These are phyloP conservation scores for Backusella liffmaniae DNA, from an alignment of 192 early-diverging fungal genomes.

Conservation along the genomic window DNA sequence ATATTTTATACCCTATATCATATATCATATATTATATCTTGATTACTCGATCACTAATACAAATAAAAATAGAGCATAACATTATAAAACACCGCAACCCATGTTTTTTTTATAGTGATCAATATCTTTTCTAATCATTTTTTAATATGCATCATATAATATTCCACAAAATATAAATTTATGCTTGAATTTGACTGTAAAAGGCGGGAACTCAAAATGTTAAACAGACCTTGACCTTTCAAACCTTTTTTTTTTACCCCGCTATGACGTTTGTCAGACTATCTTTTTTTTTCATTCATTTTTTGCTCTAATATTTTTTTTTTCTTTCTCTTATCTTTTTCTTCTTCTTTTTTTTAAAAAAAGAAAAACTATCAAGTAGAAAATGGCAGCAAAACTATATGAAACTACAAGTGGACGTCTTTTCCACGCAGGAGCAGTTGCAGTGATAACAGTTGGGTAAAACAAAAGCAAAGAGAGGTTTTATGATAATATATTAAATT, in stretches of 20 bases:
- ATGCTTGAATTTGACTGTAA: neutral
- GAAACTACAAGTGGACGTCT: constrained; percentile 74
- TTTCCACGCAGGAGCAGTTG: constrained; percentile 79
- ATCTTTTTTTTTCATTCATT: neutral
- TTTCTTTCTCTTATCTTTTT: neutral
- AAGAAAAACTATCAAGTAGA: neutral
- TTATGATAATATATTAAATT: neutral
- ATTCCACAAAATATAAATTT: too few relatives aligned
- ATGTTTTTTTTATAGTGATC: neutral
- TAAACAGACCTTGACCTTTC: neutral
- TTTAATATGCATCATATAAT: neutral
- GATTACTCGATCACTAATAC: neutral
- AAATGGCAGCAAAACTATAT: constrained; percentile 69
- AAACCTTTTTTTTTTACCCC: neutral
- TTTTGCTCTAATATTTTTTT: neutral
- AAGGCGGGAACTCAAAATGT: neutral
- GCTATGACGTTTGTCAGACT: constrained; percentile 1
- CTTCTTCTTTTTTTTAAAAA: neutral
- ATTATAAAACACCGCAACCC: neutral
- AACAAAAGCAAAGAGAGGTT: neutral
- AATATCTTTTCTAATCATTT: neutral
- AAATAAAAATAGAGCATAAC: neutral
- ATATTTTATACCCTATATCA: too few relatives aligned
- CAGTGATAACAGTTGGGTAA: constrained; percentile 75
- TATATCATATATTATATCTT: neutral